Evolutionary conservation across 495 filamentous ascomycete genomes (phyloP).

Genomic region (Tuber brumale): DNA sequence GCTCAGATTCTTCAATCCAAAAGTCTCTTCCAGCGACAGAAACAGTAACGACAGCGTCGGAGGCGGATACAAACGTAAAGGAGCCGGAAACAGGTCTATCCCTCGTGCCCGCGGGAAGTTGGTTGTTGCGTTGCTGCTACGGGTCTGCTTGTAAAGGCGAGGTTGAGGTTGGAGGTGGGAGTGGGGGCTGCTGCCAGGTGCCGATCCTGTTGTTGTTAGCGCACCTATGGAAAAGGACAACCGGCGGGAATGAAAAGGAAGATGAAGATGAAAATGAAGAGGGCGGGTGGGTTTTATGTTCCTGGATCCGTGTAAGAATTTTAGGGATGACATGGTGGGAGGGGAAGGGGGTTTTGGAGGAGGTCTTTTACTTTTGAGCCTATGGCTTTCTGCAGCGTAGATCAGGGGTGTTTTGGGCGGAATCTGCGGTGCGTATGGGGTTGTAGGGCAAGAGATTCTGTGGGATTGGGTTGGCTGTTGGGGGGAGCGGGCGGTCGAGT

Average conservation of each 20-base stretch:
- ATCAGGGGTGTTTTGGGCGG: not conserved
- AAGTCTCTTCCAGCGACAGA: not conserved
- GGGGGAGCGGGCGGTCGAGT: not conserved
- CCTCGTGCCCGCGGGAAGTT: not conserved
- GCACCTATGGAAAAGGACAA: not conserved
- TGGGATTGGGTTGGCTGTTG: not conserved
- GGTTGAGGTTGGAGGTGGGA: not conserved
- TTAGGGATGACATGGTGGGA: not conserved
- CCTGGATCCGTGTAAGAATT: slow-evolving; percentile 2
- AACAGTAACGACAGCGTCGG: not conserved
- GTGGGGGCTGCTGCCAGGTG: not conserved
- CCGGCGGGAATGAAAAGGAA: not conserved
- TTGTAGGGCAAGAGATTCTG: not conserved
- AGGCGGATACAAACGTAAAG: not conserved
- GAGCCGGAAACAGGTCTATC: not conserved
- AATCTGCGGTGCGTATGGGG: not conserved
- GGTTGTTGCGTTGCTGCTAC: not conserved
- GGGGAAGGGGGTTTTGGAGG: not conserved
- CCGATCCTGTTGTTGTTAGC: not conserved
- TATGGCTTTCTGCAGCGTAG: not conserved
- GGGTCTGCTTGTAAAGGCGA: not conserved
- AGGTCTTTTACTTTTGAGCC: not conserved
- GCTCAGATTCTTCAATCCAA: not conserved
- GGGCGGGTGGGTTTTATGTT: not conserved
- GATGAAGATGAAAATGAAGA: not conserved